Base-by-base conservation (phyloP, 192 early-diverging fungal species). In the Coemansia reversa region DNA sequence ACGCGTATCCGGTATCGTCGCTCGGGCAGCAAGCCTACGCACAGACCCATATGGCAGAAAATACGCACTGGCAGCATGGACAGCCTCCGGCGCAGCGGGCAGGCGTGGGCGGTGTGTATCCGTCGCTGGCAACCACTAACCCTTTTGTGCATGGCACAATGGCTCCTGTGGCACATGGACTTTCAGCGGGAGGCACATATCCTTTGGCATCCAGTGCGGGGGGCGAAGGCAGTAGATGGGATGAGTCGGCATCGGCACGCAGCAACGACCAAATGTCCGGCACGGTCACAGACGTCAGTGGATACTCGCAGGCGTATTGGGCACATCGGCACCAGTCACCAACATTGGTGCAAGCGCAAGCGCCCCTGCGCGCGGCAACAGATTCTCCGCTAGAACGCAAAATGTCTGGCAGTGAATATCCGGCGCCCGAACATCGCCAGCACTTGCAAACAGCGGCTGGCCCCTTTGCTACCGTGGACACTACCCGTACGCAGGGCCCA, bases 211-310 rank as follows among this genome's bases (percentile, higher is more conserved):
- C 60, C 14, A 19, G 49, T 33, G 60, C 35, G 14, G 33, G 39
- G 20, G 62, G 63, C 24, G 66, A 65, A 7, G 39, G 58, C 55
- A 55, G 51, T 45, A 50, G 24, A 19, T 58, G 76, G n/a, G 54
- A 63, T 27, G 76, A 79, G 59, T 67, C 64, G 7, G 60, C 63
- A 4, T 73, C 71, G 35, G 71, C 60, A 2, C 63, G 63, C 58
- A 79, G 71, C 60, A 79, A 73, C 57, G 71, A 73, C 51, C 76
- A 79, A 55, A 63, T 69, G 54, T 79, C 76, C 19, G 67, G 60
- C 33, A 69, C 76, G 19, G 42, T 66, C 39, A 79, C 76, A 5
- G 76, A 79, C 16, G 67, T 59, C 50, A 79, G 76, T 56, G 64
- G 67, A 5, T 69, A 66, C 49, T 79, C 76, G 30, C 76, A 78